phyloP scores from a whole-genome alignment of 139 green algal genomes.

The Chlorella sp. region DNA sequence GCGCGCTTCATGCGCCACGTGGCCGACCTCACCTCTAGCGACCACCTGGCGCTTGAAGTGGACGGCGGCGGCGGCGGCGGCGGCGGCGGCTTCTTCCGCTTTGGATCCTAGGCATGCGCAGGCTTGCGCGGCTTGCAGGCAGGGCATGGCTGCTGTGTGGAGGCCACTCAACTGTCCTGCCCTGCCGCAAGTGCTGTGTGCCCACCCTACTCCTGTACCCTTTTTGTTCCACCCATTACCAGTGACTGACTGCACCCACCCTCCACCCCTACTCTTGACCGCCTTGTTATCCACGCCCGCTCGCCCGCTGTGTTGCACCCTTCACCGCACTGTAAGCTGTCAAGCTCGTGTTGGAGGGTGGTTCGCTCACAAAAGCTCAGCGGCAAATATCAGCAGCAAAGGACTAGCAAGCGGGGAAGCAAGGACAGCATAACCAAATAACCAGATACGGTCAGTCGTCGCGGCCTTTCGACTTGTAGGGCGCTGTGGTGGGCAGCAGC shows the following conservation, averaged over 20 bases:
- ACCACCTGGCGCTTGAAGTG: slow-evolving; percentile 30
- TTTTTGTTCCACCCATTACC: background rate
- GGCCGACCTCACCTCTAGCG: slow-evolving; percentile 27
- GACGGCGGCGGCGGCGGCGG: slow-evolving; percentile 48
- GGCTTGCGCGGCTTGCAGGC: too few relatives aligned
- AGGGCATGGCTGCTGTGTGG: too few relatives aligned
- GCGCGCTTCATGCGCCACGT: slow-evolving; percentile 72
- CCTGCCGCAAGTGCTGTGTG: too few relatives aligned
- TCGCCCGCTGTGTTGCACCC: too few relatives aligned
- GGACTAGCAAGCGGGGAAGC: background rate
- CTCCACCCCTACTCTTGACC: too few relatives aligned
- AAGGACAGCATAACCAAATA: background rate
- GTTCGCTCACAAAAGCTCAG: background rate
- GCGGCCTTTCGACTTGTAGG: slow-evolving; percentile 9
- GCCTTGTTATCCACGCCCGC: too few relatives aligned
- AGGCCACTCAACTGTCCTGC: too few relatives aligned
- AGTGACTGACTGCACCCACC: background rate
- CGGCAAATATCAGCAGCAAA: background rate
- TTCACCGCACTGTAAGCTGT: background rate
- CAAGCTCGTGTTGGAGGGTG: background rate
- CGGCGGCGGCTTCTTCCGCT: slow-evolving; percentile 33
- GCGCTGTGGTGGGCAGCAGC: background rate
- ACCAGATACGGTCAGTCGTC: slow-evolving; percentile 4
- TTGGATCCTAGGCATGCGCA: background rate
- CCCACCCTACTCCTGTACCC: too few relatives aligned